Base-by-base conservation (phyloP, 2,329 filamentous ascomycete genomes). In the Paracoccidioides lutzii region DNA sequence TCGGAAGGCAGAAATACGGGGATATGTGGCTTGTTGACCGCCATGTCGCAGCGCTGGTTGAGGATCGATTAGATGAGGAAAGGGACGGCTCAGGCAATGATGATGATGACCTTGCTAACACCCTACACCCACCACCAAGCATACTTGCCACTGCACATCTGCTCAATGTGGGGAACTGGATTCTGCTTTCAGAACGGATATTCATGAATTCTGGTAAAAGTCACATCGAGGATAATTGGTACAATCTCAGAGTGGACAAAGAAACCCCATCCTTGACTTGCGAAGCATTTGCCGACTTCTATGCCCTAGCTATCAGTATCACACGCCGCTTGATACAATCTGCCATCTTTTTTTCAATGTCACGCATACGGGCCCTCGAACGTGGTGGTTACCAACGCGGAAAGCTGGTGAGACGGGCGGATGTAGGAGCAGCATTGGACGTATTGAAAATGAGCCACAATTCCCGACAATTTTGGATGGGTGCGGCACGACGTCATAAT, bases 221-320 rank as follows among this genome's bases (percentile, higher is more conserved):
- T 2, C 73, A 79, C 44, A 71, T 76, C 10, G 80, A 82, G 54
- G 77, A 81, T 55, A 90, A 88, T 65, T 94, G 87, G 88, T 74
- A 73, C 38, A 75, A 74, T 42, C 63, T 87, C 6, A 76, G 78
- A 22, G 76, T 78, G 33, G 67, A 68, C 53, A 64, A 64, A 3
- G 76, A 80, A 55, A 74, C 74, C 3, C 90, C 90, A 0, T 81
- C 85, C 0, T 80, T 95, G 28, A 83, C 85, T 61, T 80, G 83
- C 5, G 90, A 87, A 1, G 83, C 87, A 0, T 77, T 94, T n/a
- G 77, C 81, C 4, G 88, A 93, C 62, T 84, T 95, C 46, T 78
- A 90, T 63, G 79, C 80, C 7, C 69, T 95, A 1, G 75, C 79
- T 0, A 67, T 86, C 1, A 85, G 80, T 54, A 61, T 93, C 12